Base-by-base conservation (phyloP, 768 basidiomycete genomes). In the Suillus bovinus region DNA sequence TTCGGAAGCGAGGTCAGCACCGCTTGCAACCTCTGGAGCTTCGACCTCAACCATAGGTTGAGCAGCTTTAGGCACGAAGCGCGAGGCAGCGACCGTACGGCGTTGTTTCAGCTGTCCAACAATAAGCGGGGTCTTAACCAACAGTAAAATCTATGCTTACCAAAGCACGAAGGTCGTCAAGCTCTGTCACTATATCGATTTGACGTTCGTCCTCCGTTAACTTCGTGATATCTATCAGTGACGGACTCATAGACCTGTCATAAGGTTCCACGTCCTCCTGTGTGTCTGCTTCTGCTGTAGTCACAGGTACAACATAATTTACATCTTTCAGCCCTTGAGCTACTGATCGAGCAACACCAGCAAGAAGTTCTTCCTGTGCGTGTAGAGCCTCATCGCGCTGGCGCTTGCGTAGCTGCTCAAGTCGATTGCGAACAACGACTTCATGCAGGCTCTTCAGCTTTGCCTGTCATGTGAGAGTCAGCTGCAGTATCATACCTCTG, bases 371-470 rank as follows among this genome's bases (percentile, higher is more conserved):
- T 73, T 94, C 90, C 69, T 97, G 94, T 0, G 95, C 94, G 67
- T 92, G 91, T 54, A 96, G 74, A 4, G 97, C 97, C 74, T 99
- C 97, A 69, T 99, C 96, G 62, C 97, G 85, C 76, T 99, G 97
- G 58, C 90, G 86, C 74, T 95, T 95, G 60, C 97, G 91, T 57
- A 99, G 86, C 69, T 99, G 95, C 70, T 99, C 97, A 16, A 99
- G 80, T 47, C 97, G 86, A 72, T 99, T 99, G 61, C 93, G 89
- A 58, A 99, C 93, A 13, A 99, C 96, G 33, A 99, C 91, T 79
- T 99, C 95, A 70, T 99, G 97, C 58, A 99, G 81, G 68, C 82
- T 85, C 73, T 93, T 93, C 44, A 99, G 82, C 71, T 96, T 97
- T 8, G 94, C 90, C 94, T 96, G 54, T 27, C 16, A 27, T 27